Evolutionary conservation across 495 filamentous ascomycete genomes (phyloP), one percentile per base, ranked within the genome.

Genomic region (Tuber aestivum): DNA sequence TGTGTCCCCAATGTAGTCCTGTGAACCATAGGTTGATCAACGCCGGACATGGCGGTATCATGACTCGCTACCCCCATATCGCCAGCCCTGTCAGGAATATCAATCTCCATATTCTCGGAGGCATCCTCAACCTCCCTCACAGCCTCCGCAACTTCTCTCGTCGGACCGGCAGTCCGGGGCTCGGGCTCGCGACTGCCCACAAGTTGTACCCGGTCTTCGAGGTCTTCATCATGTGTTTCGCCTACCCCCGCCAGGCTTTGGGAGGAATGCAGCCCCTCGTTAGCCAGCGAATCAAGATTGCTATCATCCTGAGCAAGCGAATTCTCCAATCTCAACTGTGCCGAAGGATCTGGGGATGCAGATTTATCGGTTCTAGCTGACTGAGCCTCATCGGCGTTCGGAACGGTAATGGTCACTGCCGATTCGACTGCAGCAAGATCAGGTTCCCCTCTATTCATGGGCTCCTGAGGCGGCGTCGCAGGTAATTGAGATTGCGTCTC

Each of bases 321-420:
- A 69, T 81, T 79, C 75, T 83, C 81, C 16, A 83, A 72, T 48
- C 77, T 72, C n/a, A 83, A 48, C 56, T 83, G 81, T 37, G 81
- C 81, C 27, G 81, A 83, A 35, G 81, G 81, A 56, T 83, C 81
- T 4, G 81, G 81, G 0, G 81, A 82, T 14, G 72, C 68, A 18
- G 77, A 70, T 71, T 76, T 75, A 35, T 40, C 38, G 40, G 71
- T 56, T 50, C 72, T 42, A 32, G 74, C 73, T 18, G 78, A 70
- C 18, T 37, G 71, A 40, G 38, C 45, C 41, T 73, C 41, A 44
- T 72, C 69, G 23, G 65, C 61, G 65, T 44, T 41, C 18, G 69
- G 35, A 40, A 35, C 21, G 41, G 72, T 44, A 27, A 72, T 56
- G 12, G 32, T 40, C 45, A 71, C 72, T n/a, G 68, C 41, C 35